These are phyloP conservation scores for Phytophthora sansomeana DNA, from an alignment of 352 stramenopile species.

Conservation along the genomic window DNA sequence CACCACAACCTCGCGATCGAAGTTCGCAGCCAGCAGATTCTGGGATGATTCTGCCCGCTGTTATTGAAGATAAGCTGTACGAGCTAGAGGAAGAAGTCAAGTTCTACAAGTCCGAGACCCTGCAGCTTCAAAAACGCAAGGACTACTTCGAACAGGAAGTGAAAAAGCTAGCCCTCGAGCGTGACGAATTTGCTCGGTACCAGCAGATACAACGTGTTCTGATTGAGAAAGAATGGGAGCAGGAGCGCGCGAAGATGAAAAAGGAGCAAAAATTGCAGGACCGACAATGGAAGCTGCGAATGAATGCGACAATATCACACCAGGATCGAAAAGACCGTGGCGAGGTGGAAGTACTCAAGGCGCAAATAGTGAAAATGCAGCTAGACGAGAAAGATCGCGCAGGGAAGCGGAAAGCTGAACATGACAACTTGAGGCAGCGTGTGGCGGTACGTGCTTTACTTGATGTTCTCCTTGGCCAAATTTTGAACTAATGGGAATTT, in stretches of 20 bases:
- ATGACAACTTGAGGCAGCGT: slow-evolving; percentile 71
- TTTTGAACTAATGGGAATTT: slow-evolving; percentile 3
- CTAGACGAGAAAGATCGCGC: slow-evolving; percentile 66
- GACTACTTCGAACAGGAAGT: slow-evolving; percentile 71
- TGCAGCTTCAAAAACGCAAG: slow-evolving; percentile 80
- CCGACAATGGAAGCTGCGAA: slow-evolving; percentile 75
- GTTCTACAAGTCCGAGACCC: slow-evolving; percentile 85
- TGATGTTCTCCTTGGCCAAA: background rate
- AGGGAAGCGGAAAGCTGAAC: slow-evolving; percentile 73
- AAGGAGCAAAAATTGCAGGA: slow-evolving; percentile 73
- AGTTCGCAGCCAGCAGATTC: slow-evolving; percentile 8
- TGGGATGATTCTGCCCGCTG: slow-evolving; percentile 53
- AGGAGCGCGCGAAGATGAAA: slow-evolving; percentile 78
- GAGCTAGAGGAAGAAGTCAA: slow-evolving; percentile 89
- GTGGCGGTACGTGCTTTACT: slow-evolving; percentile 53
- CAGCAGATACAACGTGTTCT: slow-evolving; percentile 59
- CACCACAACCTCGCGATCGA: slow-evolving; percentile 14
- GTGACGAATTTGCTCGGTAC: slow-evolving; percentile 57
- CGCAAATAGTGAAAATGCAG: slow-evolving; percentile 85
- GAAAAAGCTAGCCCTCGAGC: slow-evolving; percentile 61
- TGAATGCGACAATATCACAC: slow-evolving; percentile 60
- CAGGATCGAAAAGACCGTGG: slow-evolving; percentile 67
- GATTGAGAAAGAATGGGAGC: slow-evolving; percentile 78
- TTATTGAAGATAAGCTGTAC: slow-evolving; percentile 84
- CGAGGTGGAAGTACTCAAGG: slow-evolving; percentile 81